A percentile compares a stretch with the other conserved stretches of the same genome.
These are phyloP conservation scores for Fraxinus xanthoxyloides DNA, from an alignment of 305 asterid species.

Conservation along the genomic window DNA sequence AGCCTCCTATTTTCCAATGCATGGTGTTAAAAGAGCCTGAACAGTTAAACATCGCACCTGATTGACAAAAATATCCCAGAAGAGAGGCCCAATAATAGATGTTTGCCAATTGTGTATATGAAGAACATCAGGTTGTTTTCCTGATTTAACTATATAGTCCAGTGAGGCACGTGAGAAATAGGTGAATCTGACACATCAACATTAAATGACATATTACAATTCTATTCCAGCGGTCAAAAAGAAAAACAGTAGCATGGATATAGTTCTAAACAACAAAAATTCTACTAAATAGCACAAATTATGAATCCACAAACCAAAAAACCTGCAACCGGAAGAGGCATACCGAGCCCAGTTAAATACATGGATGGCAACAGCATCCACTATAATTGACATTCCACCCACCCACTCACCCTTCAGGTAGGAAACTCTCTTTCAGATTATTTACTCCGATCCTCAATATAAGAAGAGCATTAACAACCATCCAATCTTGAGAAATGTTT, in stretches of 20 bases:
- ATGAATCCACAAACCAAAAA: not conserved
- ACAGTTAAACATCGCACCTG: conserved; percentile 49
- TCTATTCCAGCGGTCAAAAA: not conserved
- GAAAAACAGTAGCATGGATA: conserved; percentile 10
- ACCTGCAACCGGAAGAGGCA: not conserved
- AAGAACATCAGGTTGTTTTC: conserved; percentile 85
- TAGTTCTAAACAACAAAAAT: conserved; percentile 3
- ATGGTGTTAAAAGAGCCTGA: conserved; percentile 6
- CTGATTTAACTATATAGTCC: conserved; percentile 75
- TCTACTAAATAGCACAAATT: not conserved
- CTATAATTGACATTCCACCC: not conserved
- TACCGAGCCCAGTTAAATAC: not conserved
- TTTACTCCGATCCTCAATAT: not conserved
- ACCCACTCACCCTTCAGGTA: not conserved
- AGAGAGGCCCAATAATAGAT: conserved; percentile 75
- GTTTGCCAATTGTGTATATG: conserved; percentile 90
- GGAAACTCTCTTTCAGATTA: not conserved
- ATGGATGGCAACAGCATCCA: not conserved
- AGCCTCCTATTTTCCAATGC: not conserved
- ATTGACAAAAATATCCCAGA: conserved; percentile 81
- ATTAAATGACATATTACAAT: conserved; percentile 11
- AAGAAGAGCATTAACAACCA: not conserved
- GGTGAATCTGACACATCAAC: conserved; percentile 60
- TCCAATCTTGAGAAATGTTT: not conserved
- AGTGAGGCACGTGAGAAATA: conserved; percentile 86